Base-by-base conservation (phyloP, 768 basidiomycete genomes). In the Suillus lakei region DNA sequence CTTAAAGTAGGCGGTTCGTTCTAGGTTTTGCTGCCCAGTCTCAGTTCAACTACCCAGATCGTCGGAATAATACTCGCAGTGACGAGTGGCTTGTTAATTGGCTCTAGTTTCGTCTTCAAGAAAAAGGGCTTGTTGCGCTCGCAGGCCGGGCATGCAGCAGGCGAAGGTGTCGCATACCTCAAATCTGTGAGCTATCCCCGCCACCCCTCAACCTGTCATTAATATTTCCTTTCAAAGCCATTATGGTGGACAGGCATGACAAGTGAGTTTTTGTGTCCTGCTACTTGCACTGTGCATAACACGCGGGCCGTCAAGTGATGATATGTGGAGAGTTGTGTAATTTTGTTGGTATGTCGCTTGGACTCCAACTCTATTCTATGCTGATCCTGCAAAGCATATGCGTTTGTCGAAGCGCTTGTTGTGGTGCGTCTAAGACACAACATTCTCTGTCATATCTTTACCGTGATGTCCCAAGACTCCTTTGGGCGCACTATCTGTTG, bases 171-270 rank as follows among this genome's bases (percentile, higher is more conserved):
- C 65, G 94, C 87, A 15, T 99, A 99, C 81, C 87, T 99, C 74
- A 98, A 97, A 81, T 94, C 92, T 74, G 92, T 94, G 76, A 77
- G 43, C 61, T 16, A 23, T 55, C 39, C 56, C 61, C 32, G 10
- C 34, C 41, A 46, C 5, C 21, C 23, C 30, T 50, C 66, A 66
- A 66, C 8, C 16, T 18, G 16, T 44, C 48, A 30, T 63, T 64
- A 28, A 71, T 36, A 62, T 55, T 43, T 66, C 26, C n/a, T 32
- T 28, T 48, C 28, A 55, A 73, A 93, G 91, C 78, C 85, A 71
- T 73, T 97, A 85, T 98, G 96, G 97, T 98, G 96, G 97, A 81
- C 82, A 38, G 95, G 96, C 68, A 96, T 97, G 96, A 91, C 74
- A 59, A 91, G 93, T 91, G 70, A 67, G 89, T 84, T 16, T 34